These are phyloP conservation scores for Panaeolus papilionaceus DNA, from an alignment of 768 basidiomycete species.

Conservation along the genomic window DNA sequence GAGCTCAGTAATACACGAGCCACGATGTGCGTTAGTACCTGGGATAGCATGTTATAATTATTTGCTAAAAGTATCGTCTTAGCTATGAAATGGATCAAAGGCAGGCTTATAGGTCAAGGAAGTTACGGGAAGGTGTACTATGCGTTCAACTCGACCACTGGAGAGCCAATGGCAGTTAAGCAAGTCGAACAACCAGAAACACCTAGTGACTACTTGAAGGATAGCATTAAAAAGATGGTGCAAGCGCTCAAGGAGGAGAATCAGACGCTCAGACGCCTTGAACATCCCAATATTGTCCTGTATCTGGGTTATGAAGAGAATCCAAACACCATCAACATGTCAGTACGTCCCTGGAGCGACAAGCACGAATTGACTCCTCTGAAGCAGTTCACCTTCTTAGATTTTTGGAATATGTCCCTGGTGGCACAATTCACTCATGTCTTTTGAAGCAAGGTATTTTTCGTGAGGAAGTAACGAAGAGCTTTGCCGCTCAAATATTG, in stretches of 20 bases:
- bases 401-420: constrained; percentile 95
- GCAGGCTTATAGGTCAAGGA: constrained; percentile 93
- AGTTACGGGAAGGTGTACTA: constrained; percentile 93
- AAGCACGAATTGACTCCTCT: not conserved
- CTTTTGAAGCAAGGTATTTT: constrained; percentile 83
- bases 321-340: constrained; percentile 79
- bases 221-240: constrained; percentile 63
- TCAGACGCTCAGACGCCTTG: constrained; percentile 83
- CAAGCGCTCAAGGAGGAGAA: constrained; percentile 88
- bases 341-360: constrained; percentile 32
- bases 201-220: constrained; percentile 69
- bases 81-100: constrained; percentile 91
- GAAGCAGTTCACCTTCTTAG: constrained; percentile 43
- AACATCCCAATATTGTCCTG: constrained; percentile 91
- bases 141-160: constrained; percentile 87
- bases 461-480: constrained; percentile 83
- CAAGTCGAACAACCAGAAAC: constrained; percentile 90
- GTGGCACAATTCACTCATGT: constrained; percentile 87
- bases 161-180: constrained; percentile 95
- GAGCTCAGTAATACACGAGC: not conserved
- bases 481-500: constrained; percentile 86
- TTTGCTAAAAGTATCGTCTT: not conserved
- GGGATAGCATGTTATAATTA: not conserved
- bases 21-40: not conserved
- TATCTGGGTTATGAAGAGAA: constrained; percentile 91